Evolutionary conservation across 306 rosid species (phyloP).

Genomic region (Cotoneaster glaucophyllus): DNA sequence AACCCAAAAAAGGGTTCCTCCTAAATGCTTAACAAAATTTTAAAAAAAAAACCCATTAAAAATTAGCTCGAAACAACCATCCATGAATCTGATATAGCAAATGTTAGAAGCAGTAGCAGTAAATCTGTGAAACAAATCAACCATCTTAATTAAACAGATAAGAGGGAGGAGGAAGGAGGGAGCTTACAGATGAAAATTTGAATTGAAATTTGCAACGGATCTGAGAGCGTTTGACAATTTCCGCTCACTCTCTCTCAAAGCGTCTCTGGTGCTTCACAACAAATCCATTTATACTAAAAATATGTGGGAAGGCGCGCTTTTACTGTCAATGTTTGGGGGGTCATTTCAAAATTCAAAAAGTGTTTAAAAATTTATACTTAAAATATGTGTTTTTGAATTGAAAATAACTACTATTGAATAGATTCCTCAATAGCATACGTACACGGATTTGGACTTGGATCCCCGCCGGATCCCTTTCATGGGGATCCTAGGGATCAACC

Average conservation of each 20-base stretch:
- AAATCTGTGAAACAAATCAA: neutral
- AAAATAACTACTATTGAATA: neutral
- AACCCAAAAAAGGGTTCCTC: neutral
- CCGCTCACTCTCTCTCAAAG: neutral
- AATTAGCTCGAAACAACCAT: neutral
- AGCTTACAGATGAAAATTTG: constrained; percentile 23
- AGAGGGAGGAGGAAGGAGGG: neutral
- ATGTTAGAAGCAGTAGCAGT: neutral
- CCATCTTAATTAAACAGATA: neutral
- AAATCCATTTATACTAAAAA: neutral
- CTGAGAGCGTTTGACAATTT: neutral
- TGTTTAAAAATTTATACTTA: neutral
- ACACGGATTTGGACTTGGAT: too few relatives aligned
- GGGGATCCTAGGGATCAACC: too few relatives aligned
- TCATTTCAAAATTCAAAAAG: constrained; percentile 20
- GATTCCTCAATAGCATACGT: neutral
- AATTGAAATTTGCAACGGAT: neutral
- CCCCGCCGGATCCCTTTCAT: too few relatives aligned
- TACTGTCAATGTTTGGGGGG: neutral
- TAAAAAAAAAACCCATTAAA: too few relatives aligned
- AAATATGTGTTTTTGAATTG: neutral
- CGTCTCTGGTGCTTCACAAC: neutral
- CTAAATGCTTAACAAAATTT: neutral
- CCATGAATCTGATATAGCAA: neutral
- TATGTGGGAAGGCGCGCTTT: constrained; percentile 4